phyloP scores from a whole-genome alignment of 495 filamentous ascomycete genomes.

The Aspergillus coremiiformis region DNA sequence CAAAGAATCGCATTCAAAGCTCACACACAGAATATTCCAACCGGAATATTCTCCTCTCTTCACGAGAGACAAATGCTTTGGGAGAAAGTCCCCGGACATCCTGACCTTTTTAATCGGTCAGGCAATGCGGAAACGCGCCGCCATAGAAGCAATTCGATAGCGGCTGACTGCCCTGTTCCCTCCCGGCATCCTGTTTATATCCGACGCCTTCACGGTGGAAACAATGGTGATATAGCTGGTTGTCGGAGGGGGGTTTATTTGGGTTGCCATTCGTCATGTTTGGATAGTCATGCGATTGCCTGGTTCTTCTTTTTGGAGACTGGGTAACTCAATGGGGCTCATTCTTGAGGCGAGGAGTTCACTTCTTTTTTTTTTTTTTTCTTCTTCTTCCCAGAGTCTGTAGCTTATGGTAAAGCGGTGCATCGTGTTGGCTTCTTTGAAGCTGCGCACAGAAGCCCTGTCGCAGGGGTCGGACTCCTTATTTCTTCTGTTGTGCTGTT shows the following conservation, averaged over 20 bases:
- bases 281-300: slow-evolving; percentile 99
- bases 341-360: slow-evolving; percentile 99
- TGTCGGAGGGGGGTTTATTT: slow-evolving; percentile 36
- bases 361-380: slow-evolving; percentile 32
- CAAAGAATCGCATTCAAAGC: slow-evolving; percentile 99
- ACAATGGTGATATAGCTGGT: slow-evolving; percentile 37
- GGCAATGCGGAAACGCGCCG: slow-evolving; percentile 92
- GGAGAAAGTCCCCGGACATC: slow-evolving; percentile 99
- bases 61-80: slow-evolving; percentile 60
- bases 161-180: slow-evolving; percentile 54
- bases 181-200: slow-evolving; percentile 24
- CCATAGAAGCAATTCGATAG: slow-evolving; percentile 93
- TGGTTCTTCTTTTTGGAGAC: slow-evolving; percentile 21
- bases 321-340: slow-evolving; percentile 99
- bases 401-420: slow-evolving; percentile 61
- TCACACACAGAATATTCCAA: slow-evolving; percentile 67
- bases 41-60: slow-evolving; percentile 21
- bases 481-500: slow-evolving; percentile 9
- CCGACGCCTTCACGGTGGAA: slow-evolving; percentile 38
- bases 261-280: slow-evolving; percentile 77
- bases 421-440: slow-evolving; percentile 2
- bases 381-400: slow-evolving; percentile 45
- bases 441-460: slow-evolving; percentile 45
- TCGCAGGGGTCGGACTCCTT: slow-evolving; percentile 57
- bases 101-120: slow-evolving; percentile 43